Conservation (phyloP, 306 rosid genomes). For the Lagenaria siceraria region DNA sequence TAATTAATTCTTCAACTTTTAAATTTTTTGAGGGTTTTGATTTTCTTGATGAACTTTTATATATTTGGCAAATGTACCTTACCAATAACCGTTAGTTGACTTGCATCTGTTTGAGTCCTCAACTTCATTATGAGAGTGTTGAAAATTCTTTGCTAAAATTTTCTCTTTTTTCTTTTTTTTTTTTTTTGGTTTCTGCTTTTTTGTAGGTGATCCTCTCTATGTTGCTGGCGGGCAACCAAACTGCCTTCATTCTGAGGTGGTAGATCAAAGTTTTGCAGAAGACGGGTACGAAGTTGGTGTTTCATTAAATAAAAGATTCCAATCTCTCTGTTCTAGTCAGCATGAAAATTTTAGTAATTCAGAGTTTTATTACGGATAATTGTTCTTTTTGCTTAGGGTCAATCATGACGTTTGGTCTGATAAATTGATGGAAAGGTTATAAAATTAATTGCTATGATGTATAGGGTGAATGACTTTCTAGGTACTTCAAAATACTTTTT, state of each 20-base stretch:
- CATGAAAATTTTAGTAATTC: neutral
- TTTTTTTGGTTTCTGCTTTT: neutral
- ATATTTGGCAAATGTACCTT: neutral
- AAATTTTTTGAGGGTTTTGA: neutral
- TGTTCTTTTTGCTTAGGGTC: neutral
- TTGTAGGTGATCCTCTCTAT: slow-evolving; percentile 81
- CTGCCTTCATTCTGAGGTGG: slow-evolving; percentile 28
- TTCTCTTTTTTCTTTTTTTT: neutral
- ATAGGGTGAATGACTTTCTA: too few species aligned
- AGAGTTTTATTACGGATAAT: neutral
- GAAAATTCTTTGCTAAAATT: neutral
- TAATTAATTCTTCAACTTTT: neutral
- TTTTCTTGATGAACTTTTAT: neutral
- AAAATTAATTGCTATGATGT: neutral
- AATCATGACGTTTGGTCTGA: neutral
- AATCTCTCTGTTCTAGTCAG: neutral
- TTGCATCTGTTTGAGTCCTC: neutral
- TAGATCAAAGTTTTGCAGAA: slow-evolving; percentile 43
- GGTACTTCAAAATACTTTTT: too few species aligned
- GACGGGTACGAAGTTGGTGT: slow-evolving; percentile 51
- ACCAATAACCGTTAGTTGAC: neutral
- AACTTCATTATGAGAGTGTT: neutral
- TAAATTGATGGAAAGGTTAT: neutral
- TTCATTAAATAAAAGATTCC: neutral
- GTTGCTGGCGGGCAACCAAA: slow-evolving; percentile 69